phyloP scores from a whole-genome alignment of 2,329 filamentous ascomycete genomes.

The Exophiala lecanii-corni region DNA sequence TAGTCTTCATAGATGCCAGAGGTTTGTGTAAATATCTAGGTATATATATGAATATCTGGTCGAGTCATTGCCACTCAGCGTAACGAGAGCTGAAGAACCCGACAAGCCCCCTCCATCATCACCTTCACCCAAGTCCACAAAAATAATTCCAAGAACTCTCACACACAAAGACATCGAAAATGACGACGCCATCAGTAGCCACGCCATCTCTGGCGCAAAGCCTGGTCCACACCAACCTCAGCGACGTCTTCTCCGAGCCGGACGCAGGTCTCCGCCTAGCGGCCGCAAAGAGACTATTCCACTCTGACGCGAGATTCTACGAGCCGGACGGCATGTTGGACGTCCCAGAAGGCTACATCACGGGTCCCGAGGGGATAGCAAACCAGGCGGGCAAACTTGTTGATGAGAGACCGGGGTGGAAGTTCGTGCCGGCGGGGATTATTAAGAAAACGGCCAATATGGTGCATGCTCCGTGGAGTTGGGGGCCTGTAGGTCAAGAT shows the following conservation, averaged over 20 bases:
- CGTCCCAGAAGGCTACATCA: neutral
- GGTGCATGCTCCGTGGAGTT: conserved; percentile 9
- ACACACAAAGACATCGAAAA: too few relatives aligned
- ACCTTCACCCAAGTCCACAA: too few relatives aligned
- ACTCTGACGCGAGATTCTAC: conserved; percentile 7
- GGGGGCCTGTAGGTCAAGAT: conserved; percentile 5
- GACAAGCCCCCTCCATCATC: neutral
- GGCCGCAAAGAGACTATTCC: conserved; percentile 4
- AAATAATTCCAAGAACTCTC: too few relatives aligned
- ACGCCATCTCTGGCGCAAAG: conserved; percentile 3
- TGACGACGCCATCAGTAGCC: too few relatives aligned
- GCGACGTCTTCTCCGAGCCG: conserved; percentile 9
- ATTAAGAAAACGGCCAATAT: conserved; percentile 9
- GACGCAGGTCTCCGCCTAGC: conserved; percentile 3
- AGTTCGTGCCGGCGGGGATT: conserved; percentile 4
- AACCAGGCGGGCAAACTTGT: conserved; percentile 4
- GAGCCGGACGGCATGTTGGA: conserved; percentile 5
- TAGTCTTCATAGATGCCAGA: too few relatives aligned
- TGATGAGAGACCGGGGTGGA: conserved; percentile 4
- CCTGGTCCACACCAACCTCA: conserved; percentile 6
- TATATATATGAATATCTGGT: too few relatives aligned
- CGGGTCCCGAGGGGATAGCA: conserved; percentile 7
- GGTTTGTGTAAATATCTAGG: too few relatives aligned
- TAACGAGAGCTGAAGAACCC: too few relatives aligned
- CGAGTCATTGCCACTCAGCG: too few relatives aligned